Base-by-base conservation (phyloP, 345 rosid genomes). In the Excoecaria agallocha region DNA sequence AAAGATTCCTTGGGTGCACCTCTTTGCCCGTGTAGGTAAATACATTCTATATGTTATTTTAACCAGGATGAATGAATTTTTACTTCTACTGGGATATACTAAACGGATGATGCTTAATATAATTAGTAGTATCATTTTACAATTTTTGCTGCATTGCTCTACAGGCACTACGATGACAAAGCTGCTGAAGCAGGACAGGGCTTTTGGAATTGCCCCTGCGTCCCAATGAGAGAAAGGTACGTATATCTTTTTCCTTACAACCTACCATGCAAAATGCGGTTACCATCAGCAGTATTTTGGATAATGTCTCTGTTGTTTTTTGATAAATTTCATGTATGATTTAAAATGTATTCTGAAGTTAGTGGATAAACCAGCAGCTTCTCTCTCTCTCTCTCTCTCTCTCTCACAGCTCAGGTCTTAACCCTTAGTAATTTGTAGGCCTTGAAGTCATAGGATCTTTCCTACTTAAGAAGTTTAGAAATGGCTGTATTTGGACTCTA, bases 141-240 rank as follows among this genome's bases (percentile, higher is more conserved):
- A 59, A 22, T 17, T 72, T 79, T 65, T 43, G 61, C 30, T 35
- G n/a, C 59, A 52, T 39, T 60, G 62, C 16, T 58, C 22, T 81
- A 55, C 81, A 95, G 99, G 89, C 98, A 95, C 81, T 95, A 93
- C 71, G 99, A 95, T 85, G 97, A 95, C 80, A 95, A 95, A 83
- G 76, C 89, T 76, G 96, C 94, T 63, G 99, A 95, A 82, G 98
- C 45, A 57, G 86, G 87, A 6, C 98, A 95, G 72, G 99, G 99
- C 55, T 95, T 95, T 81, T 95, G 98, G 98, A 93, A 95, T 77
- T 95, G 97, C 74, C 99, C 97, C 1, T 95, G 98, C 78, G 99
- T 95, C 72, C 99, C 99, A 17, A 95, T 95, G 98, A 90, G 99
- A 84, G 99, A 95, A 78, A 93, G 99, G 99, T 93, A 82, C 9